These are phyloP conservation scores for Thielaviopsis ethacetica DNA, from an alignment of 2,329 filamentous ascomycete genomes.

Conservation along the genomic window DNA sequence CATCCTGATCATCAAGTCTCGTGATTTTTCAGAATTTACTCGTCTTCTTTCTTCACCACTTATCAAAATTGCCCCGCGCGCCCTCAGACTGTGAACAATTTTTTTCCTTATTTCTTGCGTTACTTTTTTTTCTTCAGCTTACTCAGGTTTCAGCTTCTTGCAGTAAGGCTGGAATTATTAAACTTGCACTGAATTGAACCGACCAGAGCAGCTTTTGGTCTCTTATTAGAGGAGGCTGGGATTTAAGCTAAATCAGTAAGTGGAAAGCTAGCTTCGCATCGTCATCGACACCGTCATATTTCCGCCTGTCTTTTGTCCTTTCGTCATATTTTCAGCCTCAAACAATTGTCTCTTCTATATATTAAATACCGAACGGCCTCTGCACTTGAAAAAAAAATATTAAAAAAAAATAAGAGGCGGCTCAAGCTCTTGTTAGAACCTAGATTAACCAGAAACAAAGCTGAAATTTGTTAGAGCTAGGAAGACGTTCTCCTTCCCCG, in stretches of 20 bases:
- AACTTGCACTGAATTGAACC: background rate
- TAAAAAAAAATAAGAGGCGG: background rate
- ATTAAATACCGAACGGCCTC: background rate
- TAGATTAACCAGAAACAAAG: background rate
- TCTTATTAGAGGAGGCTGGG: background rate
- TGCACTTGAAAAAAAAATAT: background rate
- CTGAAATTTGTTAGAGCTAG: background rate
- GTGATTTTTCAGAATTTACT: constrained; percentile 1
- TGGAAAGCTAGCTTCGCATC: background rate
- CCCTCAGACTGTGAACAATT: background rate
- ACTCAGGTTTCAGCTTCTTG: background rate
- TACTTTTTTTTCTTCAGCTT: background rate
- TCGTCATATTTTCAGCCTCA: background rate
- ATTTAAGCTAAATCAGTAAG: background rate
- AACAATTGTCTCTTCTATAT: background rate
- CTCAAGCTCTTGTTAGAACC: background rate
- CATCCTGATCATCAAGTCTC: background rate
- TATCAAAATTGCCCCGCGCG: background rate
- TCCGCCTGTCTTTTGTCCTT: background rate
- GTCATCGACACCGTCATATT: background rate
- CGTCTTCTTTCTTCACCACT: background rate
- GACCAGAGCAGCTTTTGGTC: background rate
- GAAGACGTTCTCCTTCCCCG: background rate
- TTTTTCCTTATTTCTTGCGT: too few relatives aligned
- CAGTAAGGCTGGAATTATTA: background rate